Percentiles rank a stretch among this genome's conserved stretches.
phyloP scores from a whole-genome alignment of 1,139 yeast species.

The Arxiozyma slooffiae region DNA sequence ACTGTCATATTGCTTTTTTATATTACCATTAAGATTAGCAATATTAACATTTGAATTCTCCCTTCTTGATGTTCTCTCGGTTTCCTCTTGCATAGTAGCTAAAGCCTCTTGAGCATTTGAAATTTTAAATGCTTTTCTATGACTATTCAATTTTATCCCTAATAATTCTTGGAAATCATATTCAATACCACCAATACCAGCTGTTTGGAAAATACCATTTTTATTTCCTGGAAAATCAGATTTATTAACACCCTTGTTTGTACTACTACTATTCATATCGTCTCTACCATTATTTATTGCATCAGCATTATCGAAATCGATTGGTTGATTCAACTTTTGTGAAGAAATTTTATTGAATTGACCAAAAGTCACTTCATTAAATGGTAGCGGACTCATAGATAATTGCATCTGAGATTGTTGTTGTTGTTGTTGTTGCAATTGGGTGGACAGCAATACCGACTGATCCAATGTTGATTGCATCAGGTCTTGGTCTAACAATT shows the following conservation, averaged over 20 bases:
- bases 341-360: conserved; percentile 10
- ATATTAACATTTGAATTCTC: conserved; percentile 6
- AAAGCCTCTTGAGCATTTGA: conserved; percentile 23
- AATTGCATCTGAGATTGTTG: conserved; percentile 4
- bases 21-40: neutral
- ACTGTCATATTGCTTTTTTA: conserved; percentile 1
- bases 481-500: conserved; percentile 18
- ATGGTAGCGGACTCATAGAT: conserved; percentile 10
- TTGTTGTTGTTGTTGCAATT: conserved; percentile 6
- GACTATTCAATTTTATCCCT: conserved; percentile 19
- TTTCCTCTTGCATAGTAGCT: conserved; percentile 26
- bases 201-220: conserved; percentile 24
- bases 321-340: neutral
- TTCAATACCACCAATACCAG: conserved; percentile 31
- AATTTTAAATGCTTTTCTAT: conserved; percentile 15
- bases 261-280: neutral
- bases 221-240: neutral
- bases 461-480: conserved; percentile 13
- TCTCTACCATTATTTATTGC: conserved; percentile 13
- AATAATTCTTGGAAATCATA: conserved; percentile 30
- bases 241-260: neutral
- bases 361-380: conserved; percentile 19
- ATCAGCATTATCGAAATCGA: conserved; percentile 12
- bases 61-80: conserved; percentile 10
- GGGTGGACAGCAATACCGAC: conserved; percentile 6